Evolutionary conservation across 164 flowering plant species (phyloP).

Genomic region (Umbilicus rupestris): DNA sequence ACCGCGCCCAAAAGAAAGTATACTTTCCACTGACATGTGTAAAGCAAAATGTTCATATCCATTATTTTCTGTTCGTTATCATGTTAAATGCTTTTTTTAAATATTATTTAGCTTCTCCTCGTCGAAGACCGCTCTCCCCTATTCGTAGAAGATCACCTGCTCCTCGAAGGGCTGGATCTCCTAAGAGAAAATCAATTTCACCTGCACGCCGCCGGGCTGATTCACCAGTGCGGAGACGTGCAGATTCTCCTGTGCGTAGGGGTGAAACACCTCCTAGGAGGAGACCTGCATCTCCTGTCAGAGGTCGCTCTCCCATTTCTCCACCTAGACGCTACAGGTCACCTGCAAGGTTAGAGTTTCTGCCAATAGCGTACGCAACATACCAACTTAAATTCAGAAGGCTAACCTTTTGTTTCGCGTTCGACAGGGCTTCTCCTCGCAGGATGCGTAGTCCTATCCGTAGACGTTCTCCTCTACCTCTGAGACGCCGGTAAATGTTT

Average conservation of each 20-base stretch:
- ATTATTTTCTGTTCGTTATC: neutral
- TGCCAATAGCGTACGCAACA: neutral
- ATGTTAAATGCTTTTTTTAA: neutral
- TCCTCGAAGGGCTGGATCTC: constrained; percentile 68
- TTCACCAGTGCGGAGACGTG: constrained; percentile 67
- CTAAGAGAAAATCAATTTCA: constrained; percentile 53
- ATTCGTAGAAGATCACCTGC: constrained; percentile 72
- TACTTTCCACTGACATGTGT: neutral
- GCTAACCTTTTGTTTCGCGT: neutral
- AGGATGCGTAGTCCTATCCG: constrained; percentile 83
- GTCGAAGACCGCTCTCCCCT: constrained; percentile 53
- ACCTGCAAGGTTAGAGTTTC: constrained; percentile 49
- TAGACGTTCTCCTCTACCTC: constrained; percentile 72
- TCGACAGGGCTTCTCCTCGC: constrained; percentile 52
- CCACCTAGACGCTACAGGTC: constrained; percentile 66
- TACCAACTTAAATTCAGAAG: neutral
- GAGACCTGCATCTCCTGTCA: constrained; percentile 62
- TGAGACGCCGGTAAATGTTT: constrained; percentile 67
- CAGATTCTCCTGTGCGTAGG: constrained; percentile 48
- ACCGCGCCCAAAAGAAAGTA: constrained; percentile 55
- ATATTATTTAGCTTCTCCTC: constrained; percentile 57
- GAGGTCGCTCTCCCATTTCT: constrained; percentile 83
- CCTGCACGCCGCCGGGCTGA: constrained; percentile 61
- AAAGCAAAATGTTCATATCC: neutral
- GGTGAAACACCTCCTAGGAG: constrained; percentile 83